phyloP scores from a whole-genome alignment of 345 rosid species.

The Syzygium aqueum region DNA sequence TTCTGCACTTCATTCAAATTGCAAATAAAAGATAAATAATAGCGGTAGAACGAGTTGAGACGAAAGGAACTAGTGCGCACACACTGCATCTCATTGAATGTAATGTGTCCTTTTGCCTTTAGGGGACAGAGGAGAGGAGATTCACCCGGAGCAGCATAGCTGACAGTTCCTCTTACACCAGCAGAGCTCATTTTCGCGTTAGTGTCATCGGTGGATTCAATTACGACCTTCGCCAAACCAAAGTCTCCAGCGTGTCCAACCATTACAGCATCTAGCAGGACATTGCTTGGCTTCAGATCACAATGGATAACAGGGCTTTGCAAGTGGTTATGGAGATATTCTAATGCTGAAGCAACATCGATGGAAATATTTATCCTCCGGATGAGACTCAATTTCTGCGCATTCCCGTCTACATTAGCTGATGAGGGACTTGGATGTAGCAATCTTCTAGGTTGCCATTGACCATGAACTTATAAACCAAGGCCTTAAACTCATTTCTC shows the following conservation, averaged over 20 bases:
- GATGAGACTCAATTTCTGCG: neutral
- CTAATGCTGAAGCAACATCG: neutral
- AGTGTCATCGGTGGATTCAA: neutral
- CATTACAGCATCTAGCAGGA: neutral
- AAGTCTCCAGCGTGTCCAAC: neutral
- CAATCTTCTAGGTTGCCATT: neutral
- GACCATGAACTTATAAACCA: no score
- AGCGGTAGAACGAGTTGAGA: neutral
- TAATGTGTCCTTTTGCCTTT: neutral
- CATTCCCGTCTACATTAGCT: neutral
- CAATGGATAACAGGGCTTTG: neutral
- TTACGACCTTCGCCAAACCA: neutral
- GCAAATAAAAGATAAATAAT: neutral
- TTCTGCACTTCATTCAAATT: neutral
- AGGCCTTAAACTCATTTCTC: no score
- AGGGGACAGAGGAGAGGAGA: no score
- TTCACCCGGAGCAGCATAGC: neutral
- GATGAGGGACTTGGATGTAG: neutral
- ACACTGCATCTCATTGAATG: neutral
- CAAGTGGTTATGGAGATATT: neutral
- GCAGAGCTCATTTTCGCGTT: neutral
- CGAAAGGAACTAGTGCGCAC: neutral
- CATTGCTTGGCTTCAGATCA: neutral
- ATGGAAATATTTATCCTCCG: neutral
- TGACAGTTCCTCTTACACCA: neutral